Evolutionary conservation across 23 red algal species (phyloP).

Genomic region (Gracilaria domingensis): DNA sequence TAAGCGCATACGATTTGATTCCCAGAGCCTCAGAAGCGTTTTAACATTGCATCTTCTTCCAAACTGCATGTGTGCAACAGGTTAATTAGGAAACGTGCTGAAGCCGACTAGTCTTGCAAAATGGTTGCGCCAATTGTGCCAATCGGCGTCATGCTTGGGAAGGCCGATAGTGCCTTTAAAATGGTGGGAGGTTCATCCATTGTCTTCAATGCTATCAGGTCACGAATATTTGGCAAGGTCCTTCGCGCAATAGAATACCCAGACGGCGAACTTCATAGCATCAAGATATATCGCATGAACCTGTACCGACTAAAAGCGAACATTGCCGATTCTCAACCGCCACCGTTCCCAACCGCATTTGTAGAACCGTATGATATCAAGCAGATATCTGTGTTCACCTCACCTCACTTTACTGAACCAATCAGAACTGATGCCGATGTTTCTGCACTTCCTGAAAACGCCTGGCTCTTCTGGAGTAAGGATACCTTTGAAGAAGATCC

Average conservation of each 20-base stretch:
- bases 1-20: neutral
- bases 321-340: conserved; percentile 88
- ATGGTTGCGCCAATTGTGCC: conserved; percentile 85
- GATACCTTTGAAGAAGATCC: conserved; percentile 70
- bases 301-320: conserved; percentile 65
- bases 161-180: conserved; percentile 92
- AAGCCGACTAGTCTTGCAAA: neutral
- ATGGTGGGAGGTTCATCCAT: conserved; percentile 89
- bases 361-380: conserved; percentile 85
- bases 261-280: conserved; percentile 87
- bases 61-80: neutral
- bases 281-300: conserved; percentile 84
- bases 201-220: conserved; percentile 81
- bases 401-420: conserved; percentile 92
- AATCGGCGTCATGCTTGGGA: conserved; percentile 91
- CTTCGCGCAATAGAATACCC: conserved; percentile 87
- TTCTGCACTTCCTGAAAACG: conserved; percentile 80
- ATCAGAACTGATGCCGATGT: conserved; percentile 85
- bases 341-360: conserved; percentile 92
- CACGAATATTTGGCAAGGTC: conserved; percentile 88
- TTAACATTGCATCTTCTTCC: neutral
- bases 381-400: conserved; percentile 87
- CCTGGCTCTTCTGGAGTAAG: conserved; percentile 95
- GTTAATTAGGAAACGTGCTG: neutral
- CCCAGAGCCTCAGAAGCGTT: neutral